Conservation (phyloP, 768 basidiomycete genomes). For the Peribolospora baueri region DNA sequence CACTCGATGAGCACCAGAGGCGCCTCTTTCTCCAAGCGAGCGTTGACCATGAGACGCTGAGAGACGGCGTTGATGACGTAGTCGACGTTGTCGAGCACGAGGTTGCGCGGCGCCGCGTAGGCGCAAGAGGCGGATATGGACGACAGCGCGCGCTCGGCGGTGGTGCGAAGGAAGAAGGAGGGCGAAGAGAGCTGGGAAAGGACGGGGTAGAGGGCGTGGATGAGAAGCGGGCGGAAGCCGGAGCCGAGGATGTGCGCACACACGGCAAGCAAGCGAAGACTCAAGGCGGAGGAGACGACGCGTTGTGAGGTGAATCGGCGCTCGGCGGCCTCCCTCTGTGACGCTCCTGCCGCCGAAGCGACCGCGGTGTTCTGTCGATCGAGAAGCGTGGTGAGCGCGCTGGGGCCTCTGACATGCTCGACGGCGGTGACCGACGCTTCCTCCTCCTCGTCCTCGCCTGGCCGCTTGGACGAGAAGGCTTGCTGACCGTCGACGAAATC, state of each 20-base stretch:
- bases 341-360: neutral
- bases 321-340: neutral
- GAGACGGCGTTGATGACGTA: conserved; percentile 82
- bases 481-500: conserved; percentile 17
- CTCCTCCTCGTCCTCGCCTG: neutral
- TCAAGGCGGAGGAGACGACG: conserved; percentile 41
- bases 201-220: conserved; percentile 60
- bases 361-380: neutral
- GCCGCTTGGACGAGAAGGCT: neutral
- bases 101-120: conserved; percentile 68
- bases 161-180: conserved; percentile 36
- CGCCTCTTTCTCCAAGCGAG: conserved; percentile 61
- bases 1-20: conserved; percentile 67
- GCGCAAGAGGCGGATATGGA: conserved; percentile 49
- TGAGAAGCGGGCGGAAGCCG: conserved; percentile 45
- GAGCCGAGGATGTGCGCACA: conserved; percentile 45
- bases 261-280: conserved; percentile 50
- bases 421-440: neutral
- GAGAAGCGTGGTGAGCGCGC: conserved; percentile 11
- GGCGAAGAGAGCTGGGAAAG: conserved; percentile 65
- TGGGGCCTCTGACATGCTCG: conserved; percentile 12
- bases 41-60: conserved; percentile 45
- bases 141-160: conserved; percentile 48
- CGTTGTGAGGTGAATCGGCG: conserved; percentile 25
- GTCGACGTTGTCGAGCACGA: conserved; percentile 84